Base-by-base conservation (phyloP, 2,329 filamentous ascomycete species). In the Fusarium sp. region DNA sequence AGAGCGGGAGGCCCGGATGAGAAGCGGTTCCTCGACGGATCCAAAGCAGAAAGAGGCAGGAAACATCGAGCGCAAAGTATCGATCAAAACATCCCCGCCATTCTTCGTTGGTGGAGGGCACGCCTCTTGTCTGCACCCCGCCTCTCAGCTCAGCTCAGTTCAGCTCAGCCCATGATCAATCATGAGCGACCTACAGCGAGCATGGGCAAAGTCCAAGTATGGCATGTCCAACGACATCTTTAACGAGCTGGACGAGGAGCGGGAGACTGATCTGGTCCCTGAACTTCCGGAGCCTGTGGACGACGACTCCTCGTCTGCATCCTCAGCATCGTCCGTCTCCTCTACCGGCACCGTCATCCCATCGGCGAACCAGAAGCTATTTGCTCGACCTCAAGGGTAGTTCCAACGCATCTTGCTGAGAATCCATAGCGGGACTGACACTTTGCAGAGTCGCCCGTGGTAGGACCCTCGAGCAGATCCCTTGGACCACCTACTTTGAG, bases 261-360 rank as follows among this genome's bases (percentile, higher is more conserved):
- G 88, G 64, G 87, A 87, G 65, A 78, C 74, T 48, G 83, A 85
- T 71, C 86, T 88, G 71, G 81, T 87, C 61, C 78, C 84, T 30
- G 87, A 88, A 73, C 77, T 88, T 64, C 84, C 82, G 9, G 83
- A 85, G 66, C 79, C 85, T 61, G 80, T 83, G 48, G 87, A 86
- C 61, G 89, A 94, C 77, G 92, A 94, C 81, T 93, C 92, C 16
- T 94, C 92, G 1, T 93, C 91, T 10, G 90, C 94, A 16, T 97
- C 92, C 1, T 93, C 91, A 9, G 90, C 94, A 14, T 97, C 84
- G 0, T 98, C 95, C n/a, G 92, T 94, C 41, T 97, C 95, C 5
- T 98, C 95, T 2, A 95, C 95, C 5, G 95, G 95, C 30, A 98
- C 96, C n/a, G 89, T 98, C 71, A 92, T 95, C 73, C 95, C 95